Conservation (phyloP, 441 rosid genomes). For the Theobroma grandiflorum region DNA sequence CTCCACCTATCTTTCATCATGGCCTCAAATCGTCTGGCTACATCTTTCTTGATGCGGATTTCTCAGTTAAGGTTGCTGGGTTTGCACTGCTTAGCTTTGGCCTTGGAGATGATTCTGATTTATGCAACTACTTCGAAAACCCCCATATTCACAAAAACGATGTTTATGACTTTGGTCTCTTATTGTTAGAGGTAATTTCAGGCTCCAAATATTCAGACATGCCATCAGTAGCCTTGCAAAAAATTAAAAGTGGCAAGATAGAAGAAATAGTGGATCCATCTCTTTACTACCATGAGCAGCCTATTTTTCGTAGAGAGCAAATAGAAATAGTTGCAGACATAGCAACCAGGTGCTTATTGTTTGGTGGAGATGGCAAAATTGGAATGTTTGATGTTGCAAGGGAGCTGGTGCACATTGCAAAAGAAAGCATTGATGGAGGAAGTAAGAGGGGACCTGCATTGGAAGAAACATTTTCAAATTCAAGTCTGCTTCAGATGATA, state of each 20-base stretch:
- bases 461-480: conserved; percentile 89
- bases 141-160: conserved; percentile 35
- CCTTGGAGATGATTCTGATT: conserved; percentile 29
- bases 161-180: conserved; percentile 67
- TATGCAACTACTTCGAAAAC: conserved; percentile 23
- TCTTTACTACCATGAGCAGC: conserved; percentile 70
- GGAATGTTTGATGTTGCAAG: conserved; percentile 77
- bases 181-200: conserved; percentile 74
- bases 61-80: conserved; percentile 67
- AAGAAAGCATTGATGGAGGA: conserved; percentile 54
- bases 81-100: conserved; percentile 54
- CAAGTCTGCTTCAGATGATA: conserved; percentile 87
- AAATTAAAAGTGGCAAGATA: conserved; percentile 58
- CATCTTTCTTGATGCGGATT: conserved; percentile 67
- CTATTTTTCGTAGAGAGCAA: conserved; percentile 55
- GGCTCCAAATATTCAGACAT: conserved; percentile 55
- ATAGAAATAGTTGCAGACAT: conserved; percentile 75
- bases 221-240: conserved; percentile 58
- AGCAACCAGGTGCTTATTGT: conserved; percentile 73
- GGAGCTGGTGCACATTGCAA: conserved; percentile 63
- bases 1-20: conserved; percentile 69
- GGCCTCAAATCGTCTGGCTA: conserved; percentile 54
- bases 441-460: conserved; percentile 62
- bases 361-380: conserved; percentile 78
- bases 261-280: conserved; percentile 77